Conservation (phyloP, 768 basidiomycete genomes). For the Hortiboletus flavorubellus region DNA sequence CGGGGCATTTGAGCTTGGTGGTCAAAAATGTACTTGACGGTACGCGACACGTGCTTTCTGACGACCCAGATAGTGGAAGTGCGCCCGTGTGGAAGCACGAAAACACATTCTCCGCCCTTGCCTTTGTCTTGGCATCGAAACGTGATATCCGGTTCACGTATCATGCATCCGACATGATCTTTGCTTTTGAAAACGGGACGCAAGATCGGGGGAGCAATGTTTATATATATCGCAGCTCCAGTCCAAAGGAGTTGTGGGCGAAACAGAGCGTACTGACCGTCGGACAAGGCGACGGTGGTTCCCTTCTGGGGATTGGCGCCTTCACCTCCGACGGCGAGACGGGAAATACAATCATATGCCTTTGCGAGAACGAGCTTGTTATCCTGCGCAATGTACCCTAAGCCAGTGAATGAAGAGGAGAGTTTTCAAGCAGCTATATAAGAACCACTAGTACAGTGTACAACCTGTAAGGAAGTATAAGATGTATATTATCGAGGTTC, state of each 20-base stretch:
- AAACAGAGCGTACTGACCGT: constrained; percentile 82
- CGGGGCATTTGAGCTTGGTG: constrained; percentile 43
- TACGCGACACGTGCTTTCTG: constrained; percentile 50
- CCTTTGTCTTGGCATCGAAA: constrained; percentile 93
- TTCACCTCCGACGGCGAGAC: constrained; percentile 34
- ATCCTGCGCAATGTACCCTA: constrained; percentile 44
- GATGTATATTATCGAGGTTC: constrained; percentile 35
- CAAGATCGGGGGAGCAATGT: constrained; percentile 72
- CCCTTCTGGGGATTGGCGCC: constrained; percentile 72
- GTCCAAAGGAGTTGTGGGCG: constrained; percentile 54
- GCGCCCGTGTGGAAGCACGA: constrained; percentile 63
- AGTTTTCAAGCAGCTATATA: constrained; percentile 21
- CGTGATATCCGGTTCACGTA: constrained; percentile 85
- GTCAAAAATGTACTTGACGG: constrained; percentile 76
- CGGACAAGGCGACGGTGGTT: constrained; percentile 65
- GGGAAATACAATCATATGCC: constrained; percentile 51
- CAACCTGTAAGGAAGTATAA: constrained; percentile 36
- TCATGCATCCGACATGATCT: constrained; percentile 56
- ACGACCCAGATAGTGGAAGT: constrained; percentile 11
- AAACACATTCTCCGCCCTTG: constrained; percentile 83
- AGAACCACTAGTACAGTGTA: constrained; percentile 31
- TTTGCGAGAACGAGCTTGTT: constrained; percentile 76
- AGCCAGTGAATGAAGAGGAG: not conserved
- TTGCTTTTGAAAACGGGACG: constrained; percentile 82
- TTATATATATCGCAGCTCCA: constrained; percentile 73